phyloP scores from a whole-genome alignment of 371 early-diverging fungal genomes.

The Apophysomyces variabilis region DNA sequence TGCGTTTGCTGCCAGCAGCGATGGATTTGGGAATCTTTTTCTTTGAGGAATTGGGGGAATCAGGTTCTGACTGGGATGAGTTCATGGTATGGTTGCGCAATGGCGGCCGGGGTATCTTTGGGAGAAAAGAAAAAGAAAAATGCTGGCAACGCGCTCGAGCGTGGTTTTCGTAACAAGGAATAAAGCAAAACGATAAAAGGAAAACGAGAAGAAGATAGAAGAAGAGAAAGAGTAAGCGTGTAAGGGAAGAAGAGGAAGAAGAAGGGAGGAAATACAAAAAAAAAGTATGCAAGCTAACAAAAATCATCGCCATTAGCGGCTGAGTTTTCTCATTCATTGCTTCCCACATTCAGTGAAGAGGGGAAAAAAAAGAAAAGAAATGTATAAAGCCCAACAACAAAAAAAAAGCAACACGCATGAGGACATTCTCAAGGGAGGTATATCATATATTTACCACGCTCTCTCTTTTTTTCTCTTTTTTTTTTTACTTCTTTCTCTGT shows the following conservation, averaged over 20 bases:
- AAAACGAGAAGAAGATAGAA: background rate
- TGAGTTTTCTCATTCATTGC: too few relatives aligned
- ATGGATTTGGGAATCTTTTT: background rate
- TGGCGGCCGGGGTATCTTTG: slow-evolving; percentile 6
- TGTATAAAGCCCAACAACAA: too few relatives aligned
- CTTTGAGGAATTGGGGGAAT: background rate
- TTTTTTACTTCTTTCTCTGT: background rate
- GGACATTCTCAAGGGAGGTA: too few relatives aligned
- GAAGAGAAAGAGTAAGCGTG: background rate
- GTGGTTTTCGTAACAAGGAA: background rate
- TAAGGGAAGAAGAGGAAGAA: background rate
- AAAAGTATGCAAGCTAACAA: background rate
- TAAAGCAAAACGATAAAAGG: background rate
- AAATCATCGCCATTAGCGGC: background rate
- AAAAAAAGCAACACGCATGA: too few relatives aligned
- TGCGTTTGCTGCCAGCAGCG: slow-evolving; percentile 30
- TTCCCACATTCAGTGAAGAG: too few relatives aligned
- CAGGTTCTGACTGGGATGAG: background rate
- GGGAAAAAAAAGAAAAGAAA: too few relatives aligned
- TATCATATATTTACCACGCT: too few relatives aligned
- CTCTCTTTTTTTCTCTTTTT: background rate
- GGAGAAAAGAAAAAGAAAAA: background rate
- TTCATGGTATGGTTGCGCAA: slow-evolving; percentile 10
- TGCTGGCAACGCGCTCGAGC: background rate
- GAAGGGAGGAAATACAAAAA: background rate